These are phyloP conservation scores for Mucor velutinosus DNA, from an alignment of 371 early-diverging fungal species.

Conservation along the genomic window DNA sequence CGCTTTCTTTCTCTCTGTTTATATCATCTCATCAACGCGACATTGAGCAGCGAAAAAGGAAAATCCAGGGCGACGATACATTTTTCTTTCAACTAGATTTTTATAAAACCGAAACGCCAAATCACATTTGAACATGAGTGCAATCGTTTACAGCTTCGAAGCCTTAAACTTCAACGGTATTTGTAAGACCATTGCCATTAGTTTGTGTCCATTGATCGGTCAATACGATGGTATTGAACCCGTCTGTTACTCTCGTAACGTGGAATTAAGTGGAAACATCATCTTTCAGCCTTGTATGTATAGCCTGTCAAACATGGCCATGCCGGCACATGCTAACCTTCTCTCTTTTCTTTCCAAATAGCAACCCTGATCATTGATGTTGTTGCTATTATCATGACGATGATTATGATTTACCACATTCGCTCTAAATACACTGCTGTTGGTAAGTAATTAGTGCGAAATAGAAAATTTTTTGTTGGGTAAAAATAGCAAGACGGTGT, in stretches of 20 bases:
- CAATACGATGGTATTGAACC: constrained; percentile 78
- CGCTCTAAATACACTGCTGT: constrained; percentile 93
- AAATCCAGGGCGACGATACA: neutral
- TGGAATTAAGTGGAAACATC: constrained; percentile 73
- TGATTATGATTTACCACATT: constrained; percentile 91
- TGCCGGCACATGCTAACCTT: neutral
- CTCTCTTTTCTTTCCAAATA: constrained; percentile 6
- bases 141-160: constrained; percentile 43
- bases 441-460: constrained; percentile 45
- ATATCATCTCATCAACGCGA: no score
- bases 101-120: neutral
- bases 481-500: neutral
- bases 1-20: neutral
- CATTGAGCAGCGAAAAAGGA: neutral
- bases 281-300: constrained; percentile 87
- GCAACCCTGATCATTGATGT: constrained; percentile 80
- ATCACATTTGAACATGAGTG: constrained; percentile 29
- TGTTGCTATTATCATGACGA: constrained; percentile 85
- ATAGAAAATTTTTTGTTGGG: constrained; percentile 1
- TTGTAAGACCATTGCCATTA: constrained; percentile 79
- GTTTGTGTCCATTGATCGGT: constrained; percentile 89
- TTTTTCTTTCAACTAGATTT: neutral
- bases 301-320: neutral
- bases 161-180: constrained; percentile 75
- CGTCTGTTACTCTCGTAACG: constrained; percentile 89